These are phyloP conservation scores for Blastobotrys illinoisensis DNA, from an alignment of 1,139 yeast species.

Conservation along the genomic window DNA sequence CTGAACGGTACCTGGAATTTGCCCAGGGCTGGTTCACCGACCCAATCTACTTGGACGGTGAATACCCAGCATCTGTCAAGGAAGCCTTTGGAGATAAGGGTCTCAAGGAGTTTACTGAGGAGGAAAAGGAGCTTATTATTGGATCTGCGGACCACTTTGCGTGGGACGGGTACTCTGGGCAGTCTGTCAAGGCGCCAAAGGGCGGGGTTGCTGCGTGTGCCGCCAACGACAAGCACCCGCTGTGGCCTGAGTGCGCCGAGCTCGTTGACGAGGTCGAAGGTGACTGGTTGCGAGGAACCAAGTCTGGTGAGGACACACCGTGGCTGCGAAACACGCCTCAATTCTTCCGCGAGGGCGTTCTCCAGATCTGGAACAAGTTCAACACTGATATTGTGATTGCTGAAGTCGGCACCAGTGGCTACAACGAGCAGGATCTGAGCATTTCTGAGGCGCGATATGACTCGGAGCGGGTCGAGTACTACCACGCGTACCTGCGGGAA, in stretches of 20 bases:
- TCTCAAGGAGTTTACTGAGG: constrained; percentile 26
- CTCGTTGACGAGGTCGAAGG: constrained; percentile 14
- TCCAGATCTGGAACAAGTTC: constrained; percentile 15
- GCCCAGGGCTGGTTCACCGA: constrained; percentile 31
- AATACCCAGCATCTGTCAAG: constrained; percentile 22
- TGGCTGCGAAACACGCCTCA: constrained; percentile 18
- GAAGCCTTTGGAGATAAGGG: constrained; percentile 21
- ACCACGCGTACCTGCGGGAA: constrained; percentile 30
- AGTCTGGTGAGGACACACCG: constrained; percentile 24
- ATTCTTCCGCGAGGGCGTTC: constrained; percentile 14
- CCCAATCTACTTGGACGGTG: constrained; percentile 28
- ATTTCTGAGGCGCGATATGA: constrained; percentile 31
- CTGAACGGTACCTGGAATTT: constrained; percentile 30
- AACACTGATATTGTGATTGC: constrained; percentile 18
- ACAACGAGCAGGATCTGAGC: constrained; percentile 28
- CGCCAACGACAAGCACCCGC: constrained; percentile 10
- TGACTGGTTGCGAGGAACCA: constrained; percentile 31
- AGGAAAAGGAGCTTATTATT: constrained; percentile 26
- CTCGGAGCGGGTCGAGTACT: constrained; percentile 31
- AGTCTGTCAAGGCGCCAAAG: constrained; percentile 26
- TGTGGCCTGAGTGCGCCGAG: constrained; percentile 17
- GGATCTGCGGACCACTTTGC: constrained; percentile 32
- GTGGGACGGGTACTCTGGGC: constrained; percentile 34
- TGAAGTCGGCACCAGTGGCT: constrained; percentile 35
- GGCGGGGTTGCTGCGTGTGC: constrained; percentile 17